Conservation (phyloP, 2,329 filamentous ascomycete species). For the Cryphonectria radicalis region DNA sequence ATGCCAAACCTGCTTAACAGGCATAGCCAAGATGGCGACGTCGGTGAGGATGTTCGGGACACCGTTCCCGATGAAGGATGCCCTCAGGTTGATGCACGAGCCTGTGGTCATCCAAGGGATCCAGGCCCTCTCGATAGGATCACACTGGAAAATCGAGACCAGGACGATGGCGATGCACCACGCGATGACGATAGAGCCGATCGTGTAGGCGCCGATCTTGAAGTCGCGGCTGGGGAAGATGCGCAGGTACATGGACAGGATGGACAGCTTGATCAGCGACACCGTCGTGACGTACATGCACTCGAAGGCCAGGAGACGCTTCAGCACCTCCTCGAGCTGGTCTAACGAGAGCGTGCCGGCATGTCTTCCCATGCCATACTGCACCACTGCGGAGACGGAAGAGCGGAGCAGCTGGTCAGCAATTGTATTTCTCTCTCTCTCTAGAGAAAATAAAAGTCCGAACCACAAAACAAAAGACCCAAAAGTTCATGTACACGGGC, state of each 20-base stretch:
- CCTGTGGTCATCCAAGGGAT: constrained; percentile 37
- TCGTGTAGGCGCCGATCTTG: constrained; percentile 27
- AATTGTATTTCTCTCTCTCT: too few relatives aligned
- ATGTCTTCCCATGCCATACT: constrained; percentile 29
- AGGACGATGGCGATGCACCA: constrained; percentile 35
- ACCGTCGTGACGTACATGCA: constrained; percentile 31
- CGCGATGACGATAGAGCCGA: constrained; percentile 28
- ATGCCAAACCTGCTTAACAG: constrained; percentile 31
- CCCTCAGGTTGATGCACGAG: constrained; percentile 45
- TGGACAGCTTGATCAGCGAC: constrained; percentile 33
- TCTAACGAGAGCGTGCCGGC: constrained; percentile 16
- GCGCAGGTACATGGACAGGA: constrained; percentile 36
- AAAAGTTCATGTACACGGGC: background rate
- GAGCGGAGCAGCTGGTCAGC: background rate
- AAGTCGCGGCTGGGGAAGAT: constrained; percentile 35
- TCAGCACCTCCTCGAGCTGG: constrained; percentile 32
- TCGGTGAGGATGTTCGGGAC: constrained; percentile 48
- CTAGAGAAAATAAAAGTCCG: background rate
- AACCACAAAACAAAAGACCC: background rate
- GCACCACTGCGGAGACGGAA: constrained; percentile 23
- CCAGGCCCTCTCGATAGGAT: constrained; percentile 44
- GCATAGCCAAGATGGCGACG: constrained; percentile 39
- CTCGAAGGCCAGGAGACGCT: constrained; percentile 29
- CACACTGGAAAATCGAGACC: constrained; percentile 44
- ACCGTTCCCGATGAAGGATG: constrained; percentile 48